These are phyloP conservation scores for Moringa oleifera DNA, from an alignment of 345 rosid species.

Conservation along the genomic window DNA sequence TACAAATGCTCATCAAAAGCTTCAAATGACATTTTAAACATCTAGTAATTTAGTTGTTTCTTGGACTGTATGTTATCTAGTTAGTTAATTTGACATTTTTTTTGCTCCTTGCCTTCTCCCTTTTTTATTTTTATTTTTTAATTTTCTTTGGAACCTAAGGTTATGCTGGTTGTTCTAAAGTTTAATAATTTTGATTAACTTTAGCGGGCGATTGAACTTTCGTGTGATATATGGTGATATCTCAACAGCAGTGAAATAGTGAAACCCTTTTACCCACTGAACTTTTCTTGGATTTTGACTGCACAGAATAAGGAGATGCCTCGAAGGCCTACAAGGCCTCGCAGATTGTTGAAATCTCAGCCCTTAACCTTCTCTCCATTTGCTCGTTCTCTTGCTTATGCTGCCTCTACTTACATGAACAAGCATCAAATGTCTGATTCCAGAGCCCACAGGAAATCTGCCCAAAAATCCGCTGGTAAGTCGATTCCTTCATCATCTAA, in stretches of 20 bases:
- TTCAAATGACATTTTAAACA: too few species aligned
- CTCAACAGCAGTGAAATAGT: not conserved
- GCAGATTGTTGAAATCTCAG: constrained; percentile 21
- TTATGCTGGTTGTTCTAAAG: too few species aligned
- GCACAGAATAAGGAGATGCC: constrained; percentile 39
- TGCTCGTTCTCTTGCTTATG: constrained; percentile 53
- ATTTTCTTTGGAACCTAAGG: too few species aligned
- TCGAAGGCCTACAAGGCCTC: constrained; percentile 30
- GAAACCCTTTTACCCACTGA: not conserved
- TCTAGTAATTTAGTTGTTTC: too few species aligned
- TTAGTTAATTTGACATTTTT: too few species aligned
- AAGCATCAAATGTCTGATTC: constrained; percentile 25
- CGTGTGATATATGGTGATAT: too few species aligned
- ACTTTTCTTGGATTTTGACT: constrained; percentile 1
- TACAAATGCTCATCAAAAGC: too few species aligned
- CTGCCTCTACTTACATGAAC: constrained; percentile 26
- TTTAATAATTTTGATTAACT: too few species aligned
- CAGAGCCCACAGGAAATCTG: constrained; percentile 18
- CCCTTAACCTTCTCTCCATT: constrained; percentile 71
- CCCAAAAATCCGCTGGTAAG: constrained; percentile 27
- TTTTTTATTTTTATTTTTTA: too few species aligned
- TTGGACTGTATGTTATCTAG: too few species aligned
- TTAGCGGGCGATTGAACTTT: too few species aligned
- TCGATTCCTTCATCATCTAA: not conserved
- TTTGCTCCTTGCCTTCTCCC: too few species aligned